phyloP scores from a whole-genome alignment of 345 rosid species.

The Euclidium syriacum region DNA sequence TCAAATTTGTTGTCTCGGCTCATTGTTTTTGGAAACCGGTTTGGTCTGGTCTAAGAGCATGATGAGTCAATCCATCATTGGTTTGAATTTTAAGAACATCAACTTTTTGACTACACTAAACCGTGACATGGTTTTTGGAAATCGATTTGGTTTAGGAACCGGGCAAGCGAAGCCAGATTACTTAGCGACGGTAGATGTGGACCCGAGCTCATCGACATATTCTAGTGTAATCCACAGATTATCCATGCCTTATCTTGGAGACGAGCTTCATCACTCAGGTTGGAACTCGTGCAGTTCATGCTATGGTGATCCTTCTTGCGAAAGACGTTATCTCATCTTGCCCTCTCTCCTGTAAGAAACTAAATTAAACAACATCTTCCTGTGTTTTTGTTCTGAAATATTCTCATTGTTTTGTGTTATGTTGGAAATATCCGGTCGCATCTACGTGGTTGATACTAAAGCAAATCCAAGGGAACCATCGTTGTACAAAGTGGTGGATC shows the following conservation, averaged over 20 bases:
- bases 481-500: conserved; percentile 61
- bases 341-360: conserved; percentile 15
- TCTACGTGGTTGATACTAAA: conserved; percentile 53
- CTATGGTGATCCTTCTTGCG: conserved; percentile 62
- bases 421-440: conserved; percentile 59
- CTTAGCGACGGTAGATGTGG: conserved; percentile 70
- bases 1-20: neutral
- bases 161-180: conserved; percentile 71
- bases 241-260: conserved; percentile 61
- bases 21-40: too few relatives aligned
- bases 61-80: too few relatives aligned
- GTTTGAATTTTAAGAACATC: too few relatives aligned
- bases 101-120: too few relatives aligned
- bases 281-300: conserved; percentile 94
- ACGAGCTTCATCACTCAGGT: conserved; percentile 84
- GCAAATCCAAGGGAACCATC: conserved; percentile 69
- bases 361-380: neutral
- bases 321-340: conserved; percentile 47
- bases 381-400: neutral
- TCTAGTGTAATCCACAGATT: conserved; percentile 72
- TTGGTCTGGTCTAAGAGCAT: too few relatives aligned
- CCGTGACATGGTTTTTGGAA: too few relatives aligned
- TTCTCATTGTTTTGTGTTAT: neutral
- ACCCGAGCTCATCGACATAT: conserved; percentile 63
- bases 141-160: conserved; percentile 45